Evolutionary conservation across 2,329 filamentous ascomycete genomes (phyloP).

Genomic region (Fusarium nematophilum): DNA sequence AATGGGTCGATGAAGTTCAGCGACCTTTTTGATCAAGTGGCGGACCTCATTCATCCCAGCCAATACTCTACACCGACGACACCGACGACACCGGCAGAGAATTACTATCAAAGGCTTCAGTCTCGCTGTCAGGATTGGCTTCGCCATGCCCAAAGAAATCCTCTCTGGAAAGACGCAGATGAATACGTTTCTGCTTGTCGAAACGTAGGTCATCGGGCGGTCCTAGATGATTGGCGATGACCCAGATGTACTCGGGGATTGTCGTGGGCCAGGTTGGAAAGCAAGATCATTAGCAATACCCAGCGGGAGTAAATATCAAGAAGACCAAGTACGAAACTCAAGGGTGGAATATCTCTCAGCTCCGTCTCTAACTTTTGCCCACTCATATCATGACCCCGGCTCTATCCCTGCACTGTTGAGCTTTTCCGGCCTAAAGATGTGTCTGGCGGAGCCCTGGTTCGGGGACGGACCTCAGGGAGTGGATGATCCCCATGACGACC

Average conservation of each 20-base stretch:
- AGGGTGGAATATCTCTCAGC: neutral
- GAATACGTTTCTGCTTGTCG: neutral
- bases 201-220: neutral
- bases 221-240: constrained; percentile 4
- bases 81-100: neutral
- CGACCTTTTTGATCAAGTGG: neutral
- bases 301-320: neutral
- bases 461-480: too few relatives aligned
- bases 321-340: neutral
- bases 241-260: neutral
- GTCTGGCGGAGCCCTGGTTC: too few relatives aligned
- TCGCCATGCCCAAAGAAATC: neutral
- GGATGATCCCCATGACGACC: too few relatives aligned
- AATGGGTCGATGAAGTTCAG: neutral
- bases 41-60: neutral
- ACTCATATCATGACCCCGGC: too few relatives aligned
- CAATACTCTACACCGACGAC: neutral
- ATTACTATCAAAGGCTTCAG: neutral
- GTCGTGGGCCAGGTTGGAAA: neutral
- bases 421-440: too few relatives aligned
- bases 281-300: neutral
- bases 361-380: too few relatives aligned
- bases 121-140: neutral
- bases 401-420: too few relatives aligned
- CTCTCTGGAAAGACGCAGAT: neutral